phyloP scores from a whole-genome alignment of 2,329 filamentous ascomycete species.

The Colletotrichum phormii region DNA sequence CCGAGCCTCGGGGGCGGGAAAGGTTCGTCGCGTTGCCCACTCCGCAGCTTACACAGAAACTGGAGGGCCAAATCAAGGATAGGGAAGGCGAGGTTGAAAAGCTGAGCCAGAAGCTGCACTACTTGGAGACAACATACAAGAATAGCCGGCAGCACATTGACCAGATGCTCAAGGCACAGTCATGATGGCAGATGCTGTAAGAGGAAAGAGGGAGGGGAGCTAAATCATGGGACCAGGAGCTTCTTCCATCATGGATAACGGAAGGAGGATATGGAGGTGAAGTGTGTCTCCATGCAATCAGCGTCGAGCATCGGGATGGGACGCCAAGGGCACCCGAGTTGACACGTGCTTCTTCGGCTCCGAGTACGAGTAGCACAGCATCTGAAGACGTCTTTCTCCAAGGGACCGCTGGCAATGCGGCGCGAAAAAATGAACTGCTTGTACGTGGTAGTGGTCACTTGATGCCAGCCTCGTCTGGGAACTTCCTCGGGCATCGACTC shows the following conservation, averaged over 20 bases:
- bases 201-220: background rate
- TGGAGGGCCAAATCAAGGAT: conserved; percentile 79
- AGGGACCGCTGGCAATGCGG: background rate
- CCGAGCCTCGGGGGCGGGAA: conserved; percentile 2
- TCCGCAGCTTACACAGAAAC: conserved; percentile 77
- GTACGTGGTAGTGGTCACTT: background rate
- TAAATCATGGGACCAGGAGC: no score
- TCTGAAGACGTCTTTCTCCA: background rate
- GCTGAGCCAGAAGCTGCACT: conserved; percentile 89
- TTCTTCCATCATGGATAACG: no score
- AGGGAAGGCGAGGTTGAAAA: conserved; percentile 83
- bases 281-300: background rate
- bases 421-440: background rate
- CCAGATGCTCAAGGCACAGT: conserved; percentile 73
- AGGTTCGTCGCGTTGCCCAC: conserved; percentile 91
- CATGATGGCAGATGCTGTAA: conserved; percentile 4
- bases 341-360: background rate
- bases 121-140: conserved; percentile 93
- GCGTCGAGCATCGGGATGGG: background rate
- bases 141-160: conserved; percentile 94
- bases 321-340: background rate
- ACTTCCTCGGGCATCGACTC: background rate
- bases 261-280: background rate
- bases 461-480: background rate
- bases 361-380: background rate